Percentiles rank a stretch among this genome's conserved stretches.
Conservation (phyloP, 192 early-diverging fungal species). For the Umbelopsis sp. region DNA sequence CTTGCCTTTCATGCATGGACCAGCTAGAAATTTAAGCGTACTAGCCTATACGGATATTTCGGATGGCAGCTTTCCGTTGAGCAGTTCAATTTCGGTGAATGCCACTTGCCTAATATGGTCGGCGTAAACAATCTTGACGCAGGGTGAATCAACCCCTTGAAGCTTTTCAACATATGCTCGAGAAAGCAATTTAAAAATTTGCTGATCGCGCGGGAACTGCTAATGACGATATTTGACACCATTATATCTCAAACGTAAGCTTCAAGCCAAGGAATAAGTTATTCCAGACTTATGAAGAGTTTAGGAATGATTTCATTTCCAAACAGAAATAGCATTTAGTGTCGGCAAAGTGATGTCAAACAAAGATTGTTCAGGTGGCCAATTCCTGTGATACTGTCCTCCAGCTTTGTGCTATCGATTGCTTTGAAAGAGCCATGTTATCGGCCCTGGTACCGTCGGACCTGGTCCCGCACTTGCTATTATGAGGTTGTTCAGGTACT, state of each 20-base stretch:
- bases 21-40: not conserved
- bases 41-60: not conserved
- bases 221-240: too few relatives aligned
- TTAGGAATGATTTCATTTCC: too few relatives aligned
- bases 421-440: not conserved
- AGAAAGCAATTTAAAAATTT: not conserved
- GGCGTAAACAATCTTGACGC: conserved; percentile 10
- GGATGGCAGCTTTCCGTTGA: not conserved
- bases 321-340: too few relatives aligned
- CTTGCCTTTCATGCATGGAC: not conserved
- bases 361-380: too few relatives aligned
- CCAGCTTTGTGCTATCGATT: too few relatives aligned
- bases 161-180: not conserved
- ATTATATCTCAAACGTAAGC: too few relatives aligned
- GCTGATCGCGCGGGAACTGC: conserved; percentile 14
- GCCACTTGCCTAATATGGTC: not conserved
- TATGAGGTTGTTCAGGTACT: not conserved
- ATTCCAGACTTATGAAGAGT: too few relatives aligned
- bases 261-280: too few relatives aligned
- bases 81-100: not conserved
- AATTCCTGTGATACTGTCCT: too few relatives aligned
- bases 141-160: not conserved
- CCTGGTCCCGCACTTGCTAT: too few relatives aligned
- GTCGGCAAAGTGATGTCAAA: too few relatives aligned
- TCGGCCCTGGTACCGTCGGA: not conserved